These are phyloP conservation scores for Zea luxurians DNA, from an alignment of 176 grass and related monocot genomes.

Conservation along the genomic window DNA sequence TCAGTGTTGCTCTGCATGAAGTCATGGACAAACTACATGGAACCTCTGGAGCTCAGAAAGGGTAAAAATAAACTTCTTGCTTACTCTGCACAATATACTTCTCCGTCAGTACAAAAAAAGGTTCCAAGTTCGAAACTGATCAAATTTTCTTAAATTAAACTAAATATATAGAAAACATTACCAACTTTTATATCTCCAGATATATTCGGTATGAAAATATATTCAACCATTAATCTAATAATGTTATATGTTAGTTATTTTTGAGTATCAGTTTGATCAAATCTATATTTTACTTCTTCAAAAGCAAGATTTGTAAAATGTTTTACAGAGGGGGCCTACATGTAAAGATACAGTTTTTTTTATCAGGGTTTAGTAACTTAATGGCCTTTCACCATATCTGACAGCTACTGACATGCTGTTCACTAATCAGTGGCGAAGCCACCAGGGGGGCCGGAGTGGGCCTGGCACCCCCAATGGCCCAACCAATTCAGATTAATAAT, in stretches of 20 bases:
- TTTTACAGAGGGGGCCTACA: neutral
- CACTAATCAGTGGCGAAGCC: too few relatives aligned
- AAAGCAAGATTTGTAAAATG: neutral
- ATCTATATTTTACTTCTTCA: neutral
- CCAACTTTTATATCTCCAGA: neutral
- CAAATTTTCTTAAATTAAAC: neutral
- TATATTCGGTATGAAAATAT: neutral
- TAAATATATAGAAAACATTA: neutral
- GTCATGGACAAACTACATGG: conserved; percentile 23
- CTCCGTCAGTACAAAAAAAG: neutral
- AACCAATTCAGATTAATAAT: too few relatives aligned
- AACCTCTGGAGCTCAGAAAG: conserved; percentile 3
- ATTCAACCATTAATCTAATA: neutral
- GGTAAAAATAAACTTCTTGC: conserved; percentile 22
- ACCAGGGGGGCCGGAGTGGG: too few relatives aligned
- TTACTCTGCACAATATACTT: neutral
- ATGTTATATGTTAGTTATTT: neutral
- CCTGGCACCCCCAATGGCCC: too few relatives aligned
- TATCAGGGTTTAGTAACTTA: neutral
- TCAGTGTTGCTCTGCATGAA: conserved; percentile 22
- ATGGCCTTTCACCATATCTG: neutral
- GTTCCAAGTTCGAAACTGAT: neutral
- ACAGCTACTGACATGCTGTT: neutral
- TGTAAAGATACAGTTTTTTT: neutral
- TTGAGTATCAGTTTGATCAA: neutral